Base-by-base conservation (phyloP, 768 basidiomycete genomes). In the Fomitopsis serialis region DNA sequence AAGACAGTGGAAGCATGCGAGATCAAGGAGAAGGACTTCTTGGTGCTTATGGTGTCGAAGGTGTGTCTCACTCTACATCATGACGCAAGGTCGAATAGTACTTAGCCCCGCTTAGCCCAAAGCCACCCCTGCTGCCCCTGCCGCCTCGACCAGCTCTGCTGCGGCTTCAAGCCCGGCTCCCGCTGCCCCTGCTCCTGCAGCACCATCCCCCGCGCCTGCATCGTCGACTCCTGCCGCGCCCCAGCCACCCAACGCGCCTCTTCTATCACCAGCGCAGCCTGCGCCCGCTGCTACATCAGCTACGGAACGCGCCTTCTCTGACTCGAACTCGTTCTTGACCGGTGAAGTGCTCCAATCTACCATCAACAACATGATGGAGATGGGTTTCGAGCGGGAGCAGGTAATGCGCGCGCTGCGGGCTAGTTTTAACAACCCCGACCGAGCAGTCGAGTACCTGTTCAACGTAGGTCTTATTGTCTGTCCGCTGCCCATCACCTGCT, bases 21-120 rank as follows among this genome's bases (percentile, higher is more conserved):
- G 50, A 90, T 98, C 77, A 95, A 97, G 74, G 96, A 98, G 72
- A 98, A 97, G 75, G 96, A 97, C 69, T 99, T 99, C 74, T 74
- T 98, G 55, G 97, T 99, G n/a, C 82, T 99, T 42, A 99, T 98
- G 96, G 91, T 98, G 32, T 82, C 93, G 48, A 98, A 97, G 84
- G 95, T 95, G 57, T 48, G 74, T 62, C 22, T 29, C 36, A 32
- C 12, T 13, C 27, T 34, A 17, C 32, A 4, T 35, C 5, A 48
- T 50, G 27, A 45, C 27, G 17, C 21, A 46, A 5, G 24, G n/a
- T n/a, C 25, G 24, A 8, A 17, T 43, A 23, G 40, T 17, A 29
- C 37, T 43, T 42, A 24, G 40, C 7, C 17, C 27, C 17, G 13
- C 24, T 10, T 29, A 87, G 85, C 84, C 81, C 36, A 87, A 84